Evolutionary conservation across 2,329 filamentous ascomycete species (phyloP).

Genomic region (Uncinocarpus reesii): DNA sequence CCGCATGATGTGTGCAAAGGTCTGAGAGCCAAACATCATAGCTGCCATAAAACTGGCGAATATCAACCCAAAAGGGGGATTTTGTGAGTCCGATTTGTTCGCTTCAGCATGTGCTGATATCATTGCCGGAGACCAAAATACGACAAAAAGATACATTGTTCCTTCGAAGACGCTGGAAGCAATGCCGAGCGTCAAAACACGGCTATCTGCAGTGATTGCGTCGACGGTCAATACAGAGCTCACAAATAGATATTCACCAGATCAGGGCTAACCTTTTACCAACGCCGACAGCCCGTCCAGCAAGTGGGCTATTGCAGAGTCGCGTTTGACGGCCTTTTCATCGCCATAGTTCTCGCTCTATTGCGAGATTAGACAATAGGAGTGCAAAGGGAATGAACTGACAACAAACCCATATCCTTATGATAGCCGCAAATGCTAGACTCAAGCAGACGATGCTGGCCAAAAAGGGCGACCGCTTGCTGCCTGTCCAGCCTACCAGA

Average conservation of each 20-base stretch:
- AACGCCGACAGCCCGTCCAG: constrained; percentile 8
- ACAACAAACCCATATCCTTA: constrained; percentile 15
- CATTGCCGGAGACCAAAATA: constrained; percentile 52
- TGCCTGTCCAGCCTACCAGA: constrained; percentile 40
- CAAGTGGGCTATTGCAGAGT: constrained; percentile 4
- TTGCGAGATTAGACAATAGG: background rate
- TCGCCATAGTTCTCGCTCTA: constrained; percentile 16
- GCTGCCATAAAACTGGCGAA: constrained; percentile 45
- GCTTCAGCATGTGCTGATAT: constrained; percentile 30
- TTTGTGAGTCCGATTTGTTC: background rate
- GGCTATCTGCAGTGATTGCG: constrained; percentile 29
- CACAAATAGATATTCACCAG: background rate
- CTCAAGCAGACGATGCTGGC: constrained; percentile 27
- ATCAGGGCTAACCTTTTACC: background rate
- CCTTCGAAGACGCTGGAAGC: constrained; percentile 48
- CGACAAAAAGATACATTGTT: constrained; percentile 53
- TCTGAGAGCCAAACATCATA: constrained; percentile 49
- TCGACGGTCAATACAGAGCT: background rate
- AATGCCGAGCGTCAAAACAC: constrained; percentile 43
- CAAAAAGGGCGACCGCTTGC: constrained; percentile 46
- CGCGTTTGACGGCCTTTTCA: background rate
- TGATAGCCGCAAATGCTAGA: constrained; percentile 14
- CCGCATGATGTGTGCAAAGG: constrained; percentile 37
- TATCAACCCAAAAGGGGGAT: constrained; percentile 39
- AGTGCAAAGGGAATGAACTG: background rate